Percentiles rank a stretch among this genome's conserved stretches.
These are phyloP conservation scores for Corynascus novoguineensis DNA, from an alignment of 495 filamentous ascomycete species.

Conservation along the genomic window DNA sequence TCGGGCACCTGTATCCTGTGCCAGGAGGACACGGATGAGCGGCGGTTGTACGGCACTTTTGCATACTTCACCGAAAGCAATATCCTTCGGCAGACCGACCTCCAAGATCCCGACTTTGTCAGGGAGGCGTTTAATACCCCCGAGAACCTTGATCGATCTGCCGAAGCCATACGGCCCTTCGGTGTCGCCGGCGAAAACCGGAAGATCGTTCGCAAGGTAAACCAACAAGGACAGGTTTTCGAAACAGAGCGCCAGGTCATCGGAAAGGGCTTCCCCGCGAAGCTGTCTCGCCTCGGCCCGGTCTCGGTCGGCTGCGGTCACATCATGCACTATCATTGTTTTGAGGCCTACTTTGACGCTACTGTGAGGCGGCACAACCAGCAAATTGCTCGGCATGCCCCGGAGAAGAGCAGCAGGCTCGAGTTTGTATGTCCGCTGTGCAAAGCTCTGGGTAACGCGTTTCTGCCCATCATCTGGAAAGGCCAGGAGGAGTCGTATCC, in stretches of 20 bases:
- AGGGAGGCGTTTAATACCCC: conserved; percentile 75
- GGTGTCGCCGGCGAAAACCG: conserved; percentile 85
- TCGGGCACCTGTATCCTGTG: conserved; percentile 91
- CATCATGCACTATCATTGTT: conserved; percentile 97
- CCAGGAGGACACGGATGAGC: conserved; percentile 91
- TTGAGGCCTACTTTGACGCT: conserved; percentile 80
- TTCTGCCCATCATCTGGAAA: conserved; percentile 94
- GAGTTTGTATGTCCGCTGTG: conserved; percentile 98
- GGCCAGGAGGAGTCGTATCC: conserved; percentile 78
- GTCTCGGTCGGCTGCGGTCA: conserved; percentile 91
- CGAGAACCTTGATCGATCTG: conserved; percentile 72
- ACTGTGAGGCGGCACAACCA: conserved; percentile 76
- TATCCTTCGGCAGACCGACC: conserved; percentile 79
- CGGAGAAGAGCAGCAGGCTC: conserved; percentile 65
- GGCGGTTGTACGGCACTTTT: conserved; percentile 84
- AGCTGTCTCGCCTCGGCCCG: conserved; percentile 63
- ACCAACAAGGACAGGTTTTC: conserved; percentile 62
- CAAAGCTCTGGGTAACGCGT: conserved; percentile 93
- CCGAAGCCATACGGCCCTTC: conserved; percentile 76
- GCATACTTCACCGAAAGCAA: conserved; percentile 81
- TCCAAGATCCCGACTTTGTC: conserved; percentile 75
- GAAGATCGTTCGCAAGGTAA: conserved; percentile 66
- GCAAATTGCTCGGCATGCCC: conserved; percentile 89
- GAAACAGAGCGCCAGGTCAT: conserved; percentile 72
- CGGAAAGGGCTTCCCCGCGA: conserved; percentile 78